Evolutionary conservation across 305 asterid genomes (phyloP).

Genomic region (Fraxinus floribunda): DNA sequence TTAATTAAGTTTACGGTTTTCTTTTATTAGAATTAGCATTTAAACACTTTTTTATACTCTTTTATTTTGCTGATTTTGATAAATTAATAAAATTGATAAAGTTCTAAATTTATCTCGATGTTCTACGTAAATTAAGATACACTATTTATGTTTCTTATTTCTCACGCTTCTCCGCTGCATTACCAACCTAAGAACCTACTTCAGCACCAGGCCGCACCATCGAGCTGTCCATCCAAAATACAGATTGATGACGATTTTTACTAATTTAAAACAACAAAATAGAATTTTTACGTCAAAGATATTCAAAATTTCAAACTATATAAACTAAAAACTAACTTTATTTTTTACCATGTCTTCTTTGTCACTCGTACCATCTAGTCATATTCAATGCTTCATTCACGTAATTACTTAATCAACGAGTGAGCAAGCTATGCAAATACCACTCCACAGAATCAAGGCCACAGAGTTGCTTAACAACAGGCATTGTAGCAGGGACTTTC

Average conservation of each 20-base stretch:
- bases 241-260: background rate
- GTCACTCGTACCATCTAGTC: background rate
- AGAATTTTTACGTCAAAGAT: background rate
- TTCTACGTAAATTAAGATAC: background rate
- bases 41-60: background rate
- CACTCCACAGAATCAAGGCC: constrained; percentile 54
- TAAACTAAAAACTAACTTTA: background rate
- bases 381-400: background rate
- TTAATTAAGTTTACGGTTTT: background rate
- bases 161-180: background rate
- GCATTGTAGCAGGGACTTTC: constrained; percentile 63
- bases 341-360: background rate
- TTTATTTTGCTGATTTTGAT: background rate
- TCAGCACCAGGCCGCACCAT: background rate
- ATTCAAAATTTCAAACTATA: background rate
- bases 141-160: too few relatives aligned
- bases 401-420: background rate
- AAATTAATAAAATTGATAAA: too few relatives aligned
- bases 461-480: constrained; percentile 61
- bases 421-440: constrained; percentile 34
- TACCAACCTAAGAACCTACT: background rate
- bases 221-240: background rate
- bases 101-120: background rate
- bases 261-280: too few relatives aligned
- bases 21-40: background rate